Base-by-base conservation (phyloP, 495 filamentous ascomycete species). In the Hypoxylon crocopeplum region DNA sequence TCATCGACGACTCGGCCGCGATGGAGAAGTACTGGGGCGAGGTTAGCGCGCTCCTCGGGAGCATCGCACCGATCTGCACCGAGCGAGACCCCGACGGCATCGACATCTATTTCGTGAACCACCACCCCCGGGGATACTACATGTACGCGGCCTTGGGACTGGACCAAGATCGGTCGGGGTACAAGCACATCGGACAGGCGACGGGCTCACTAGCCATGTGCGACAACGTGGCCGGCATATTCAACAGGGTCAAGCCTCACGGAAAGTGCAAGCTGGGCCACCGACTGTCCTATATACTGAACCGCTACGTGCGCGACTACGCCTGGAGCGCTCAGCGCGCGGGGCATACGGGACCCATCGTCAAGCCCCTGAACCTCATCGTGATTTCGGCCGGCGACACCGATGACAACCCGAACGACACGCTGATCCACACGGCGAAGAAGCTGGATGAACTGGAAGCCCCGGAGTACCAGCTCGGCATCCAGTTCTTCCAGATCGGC, bases 401-500 rank as follows among this genome's bases (percentile, higher is more conserved):
- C 3, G 85, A 82, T 1, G 91, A 95, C 61, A 90, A 95, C 56
- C 71, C 72, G 1, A 88, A 91, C 69, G 78, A 75, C 36, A 75
- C 88, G 2, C 83, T 97, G 45, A 75, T 88, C 15, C 62, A 75
- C 2, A 82, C 82, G 0, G 92, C 90, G 0, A 77, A 81, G 69
- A 82, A 77, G 58, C 73, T 97, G 2, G 91, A 96, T 62, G 73
- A 71, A 16, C 69, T 85, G 6, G 78, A 86, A n/a, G 90, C 90
- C 3, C 81, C 84, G 36, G 77, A 86, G 24, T 88, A 87, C 77
- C 92, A 97, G 72, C 77, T 94, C 2, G 91, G 92, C 2, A 86
- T 97, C 44, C 92, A 96, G 65, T 92, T 97, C 68, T 89, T 97
- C 72, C 90, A 93, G 72, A 86, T 96, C 22, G 92, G 92, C 24